These are phyloP conservation scores for Ramularia collo-cygni DNA, from an alignment of 2,329 filamentous ascomycete species.

Conservation along the genomic window DNA sequence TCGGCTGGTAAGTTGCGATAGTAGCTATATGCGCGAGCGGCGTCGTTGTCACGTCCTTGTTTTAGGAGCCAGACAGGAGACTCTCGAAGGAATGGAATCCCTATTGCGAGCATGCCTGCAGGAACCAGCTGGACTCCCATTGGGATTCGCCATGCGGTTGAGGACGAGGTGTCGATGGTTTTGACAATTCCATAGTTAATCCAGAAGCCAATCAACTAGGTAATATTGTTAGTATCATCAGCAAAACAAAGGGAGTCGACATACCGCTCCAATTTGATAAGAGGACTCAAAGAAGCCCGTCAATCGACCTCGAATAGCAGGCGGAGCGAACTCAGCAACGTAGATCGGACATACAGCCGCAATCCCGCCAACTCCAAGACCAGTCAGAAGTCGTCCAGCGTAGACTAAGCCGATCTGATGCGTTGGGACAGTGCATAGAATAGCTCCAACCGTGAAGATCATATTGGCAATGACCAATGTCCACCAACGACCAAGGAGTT, in stretches of 20 bases:
- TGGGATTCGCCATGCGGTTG: conserved; percentile 24
- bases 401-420: conserved; percentile 40
- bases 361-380: conserved; percentile 30
- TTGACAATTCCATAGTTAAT: conserved; percentile 31
- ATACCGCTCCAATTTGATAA: conserved; percentile 28
- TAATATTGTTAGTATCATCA: no score
- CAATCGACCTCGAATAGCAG: conserved; percentile 30
- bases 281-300: conserved; percentile 30
- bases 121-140: conserved; percentile 31
- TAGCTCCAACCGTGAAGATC: conserved; percentile 41
- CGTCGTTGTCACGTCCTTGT: conserved; percentile 17
- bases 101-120: conserved; percentile 25
- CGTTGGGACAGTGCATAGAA: conserved; percentile 39
- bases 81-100: conserved; percentile 27
- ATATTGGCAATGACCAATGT: conserved; percentile 43
- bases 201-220: conserved; percentile 29
- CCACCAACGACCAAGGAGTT: conserved; percentile 45
- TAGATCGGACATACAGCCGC: conserved; percentile 31
- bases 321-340: conserved; percentile 29
- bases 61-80: conserved; percentile 28
- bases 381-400: conserved; percentile 32
- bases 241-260: no score
- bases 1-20: conserved; percentile 16
- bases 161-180: conserved; percentile 19
- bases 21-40: conserved; percentile 16